A percentile compares a stretch with the other conserved stretches of the same genome.
Conservation (phyloP, 1,139 yeast species). For the Casaregolazyma lundiana region DNA sequence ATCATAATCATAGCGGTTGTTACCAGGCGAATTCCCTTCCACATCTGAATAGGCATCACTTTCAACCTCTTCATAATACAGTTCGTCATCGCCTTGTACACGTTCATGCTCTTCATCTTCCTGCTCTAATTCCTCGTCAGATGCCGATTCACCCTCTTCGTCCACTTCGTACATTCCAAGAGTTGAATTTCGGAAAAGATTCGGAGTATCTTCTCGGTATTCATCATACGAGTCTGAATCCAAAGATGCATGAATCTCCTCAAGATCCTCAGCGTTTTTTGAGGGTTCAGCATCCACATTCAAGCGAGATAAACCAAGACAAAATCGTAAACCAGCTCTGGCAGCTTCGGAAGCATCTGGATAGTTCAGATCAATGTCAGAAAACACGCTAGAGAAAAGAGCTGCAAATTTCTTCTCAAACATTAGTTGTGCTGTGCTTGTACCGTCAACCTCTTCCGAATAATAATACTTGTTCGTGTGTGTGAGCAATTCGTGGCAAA, state of each 20-base stretch:
- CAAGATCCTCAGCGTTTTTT: constrained; percentile 15
- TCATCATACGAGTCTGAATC: constrained; percentile 45
- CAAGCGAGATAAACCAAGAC: constrained; percentile 55
- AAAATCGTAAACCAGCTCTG: constrained; percentile 53
- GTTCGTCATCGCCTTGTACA: constrained; percentile 30
- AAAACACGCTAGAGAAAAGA: constrained; percentile 52
- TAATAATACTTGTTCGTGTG: constrained; percentile 27
- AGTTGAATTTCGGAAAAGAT: constrained; percentile 79
- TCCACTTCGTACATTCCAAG: constrained; percentile 88
- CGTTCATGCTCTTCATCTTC: constrained; percentile 18
- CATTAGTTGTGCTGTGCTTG: constrained; percentile 56
- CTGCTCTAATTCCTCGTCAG: constrained; percentile 29
- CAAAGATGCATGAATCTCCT: constrained; percentile 27
- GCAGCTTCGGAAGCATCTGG: constrained; percentile 61
- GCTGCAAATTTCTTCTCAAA: constrained; percentile 63
- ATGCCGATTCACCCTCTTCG: constrained; percentile 43
- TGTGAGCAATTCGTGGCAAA: constrained; percentile 35
- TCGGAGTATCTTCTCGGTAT: constrained; percentile 70
- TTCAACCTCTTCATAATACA: constrained; percentile 29
- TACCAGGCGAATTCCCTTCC: constrained; percentile 30
- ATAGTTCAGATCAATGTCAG: constrained; percentile 64
- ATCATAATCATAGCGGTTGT: constrained; percentile 30
- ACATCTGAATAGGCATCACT: constrained; percentile 35
- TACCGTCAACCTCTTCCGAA: constrained; percentile 54
- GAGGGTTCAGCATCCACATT: constrained; percentile 36